phyloP scores from a whole-genome alignment of 2,329 filamentous ascomycete species.

The Calonectria hongkongensis region DNA sequence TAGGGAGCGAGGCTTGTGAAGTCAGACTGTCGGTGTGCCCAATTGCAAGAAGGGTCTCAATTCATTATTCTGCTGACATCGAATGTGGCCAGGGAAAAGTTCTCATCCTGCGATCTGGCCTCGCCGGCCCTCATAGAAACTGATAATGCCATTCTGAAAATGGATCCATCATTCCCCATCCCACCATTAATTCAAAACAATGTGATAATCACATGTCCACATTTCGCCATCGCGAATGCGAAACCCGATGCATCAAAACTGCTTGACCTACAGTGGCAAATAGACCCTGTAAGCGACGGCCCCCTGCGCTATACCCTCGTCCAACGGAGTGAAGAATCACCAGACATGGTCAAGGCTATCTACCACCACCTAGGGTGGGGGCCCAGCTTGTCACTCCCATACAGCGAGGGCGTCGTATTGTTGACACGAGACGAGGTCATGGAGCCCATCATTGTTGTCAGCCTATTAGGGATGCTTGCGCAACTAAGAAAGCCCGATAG shows the following conservation, averaged over 20 bases:
- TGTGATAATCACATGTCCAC: not conserved
- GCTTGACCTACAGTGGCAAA: conserved; percentile 8
- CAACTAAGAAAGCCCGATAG: not conserved
- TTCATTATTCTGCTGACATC: not conserved
- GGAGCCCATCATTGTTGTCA: conserved; percentile 4
- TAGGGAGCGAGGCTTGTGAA: not conserved
- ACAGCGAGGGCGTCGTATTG: conserved; percentile 14
- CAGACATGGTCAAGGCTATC: conserved; percentile 2
- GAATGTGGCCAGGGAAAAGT: not conserved
- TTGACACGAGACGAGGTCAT: conserved; percentile 15
- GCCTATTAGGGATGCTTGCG: conserved; percentile 15
- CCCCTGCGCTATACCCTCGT: conserved; percentile 19
- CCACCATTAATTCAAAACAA: not conserved
- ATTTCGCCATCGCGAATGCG: conserved; percentile 2
- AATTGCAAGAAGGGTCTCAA: not conserved
- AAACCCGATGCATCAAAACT: not conserved
- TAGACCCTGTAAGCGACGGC: conserved; percentile 14
- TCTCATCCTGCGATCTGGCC: not conserved
- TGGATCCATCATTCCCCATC: not conserved
- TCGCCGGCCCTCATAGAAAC: conserved; percentile 1
- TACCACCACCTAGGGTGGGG: conserved; percentile 20
- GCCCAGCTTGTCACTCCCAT: conserved; percentile 9
- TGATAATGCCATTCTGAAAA: not conserved
- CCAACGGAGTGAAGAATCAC: not conserved
- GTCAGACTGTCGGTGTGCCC: conserved; percentile 1